phyloP scores from a whole-genome alignment of 2,329 filamentous ascomycete species.

The Rosellinia necatrix region DNA sequence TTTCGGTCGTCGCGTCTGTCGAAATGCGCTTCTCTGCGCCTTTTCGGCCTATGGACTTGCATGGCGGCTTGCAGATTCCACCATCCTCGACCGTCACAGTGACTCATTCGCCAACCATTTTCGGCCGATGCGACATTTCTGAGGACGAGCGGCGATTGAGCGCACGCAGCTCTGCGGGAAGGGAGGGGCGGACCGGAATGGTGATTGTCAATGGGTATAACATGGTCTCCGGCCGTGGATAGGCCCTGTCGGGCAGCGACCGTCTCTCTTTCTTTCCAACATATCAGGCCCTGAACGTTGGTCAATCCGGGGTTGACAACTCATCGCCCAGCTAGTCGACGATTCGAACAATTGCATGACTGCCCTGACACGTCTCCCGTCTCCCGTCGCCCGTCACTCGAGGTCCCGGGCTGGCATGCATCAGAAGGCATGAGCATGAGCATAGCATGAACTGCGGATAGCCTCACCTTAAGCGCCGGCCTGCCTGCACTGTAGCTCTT shows the following conservation, averaged over 20 bases:
- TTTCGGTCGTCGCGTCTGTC: constrained; percentile 37
- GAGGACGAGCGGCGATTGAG: constrained; percentile 33
- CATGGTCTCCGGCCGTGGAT: constrained; percentile 35
- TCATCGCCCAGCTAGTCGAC: constrained; percentile 27
- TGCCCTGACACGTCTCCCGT: constrained; percentile 27
- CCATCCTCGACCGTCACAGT: constrained; percentile 33
- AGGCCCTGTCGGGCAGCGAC: constrained; percentile 33
- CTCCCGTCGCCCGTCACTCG: constrained; percentile 24
- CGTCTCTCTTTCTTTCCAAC: constrained; percentile 32
- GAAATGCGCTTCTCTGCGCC: constrained; percentile 33
- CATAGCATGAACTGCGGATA: constrained; percentile 43
- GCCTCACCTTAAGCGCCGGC: constrained; percentile 37
- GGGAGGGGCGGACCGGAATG: constrained; percentile 27
- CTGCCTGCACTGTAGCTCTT: constrained; percentile 27
- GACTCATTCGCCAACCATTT: constrained; percentile 42
- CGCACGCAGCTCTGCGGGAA: constrained; percentile 24
- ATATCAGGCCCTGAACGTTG: constrained; percentile 32
- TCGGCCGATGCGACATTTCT: constrained; percentile 34
- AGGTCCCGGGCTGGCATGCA: constrained; percentile 22
- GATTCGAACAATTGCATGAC: constrained; percentile 27
- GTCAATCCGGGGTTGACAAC: constrained; percentile 30
- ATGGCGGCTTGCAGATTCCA: constrained; percentile 36
- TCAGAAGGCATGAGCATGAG: constrained; percentile 21
- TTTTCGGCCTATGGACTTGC: constrained; percentile 32
- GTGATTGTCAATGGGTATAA: constrained; percentile 38